phyloP scores from a whole-genome alignment of 371 early-diverging fungal genomes.

The Mortierella sp. region DNA sequence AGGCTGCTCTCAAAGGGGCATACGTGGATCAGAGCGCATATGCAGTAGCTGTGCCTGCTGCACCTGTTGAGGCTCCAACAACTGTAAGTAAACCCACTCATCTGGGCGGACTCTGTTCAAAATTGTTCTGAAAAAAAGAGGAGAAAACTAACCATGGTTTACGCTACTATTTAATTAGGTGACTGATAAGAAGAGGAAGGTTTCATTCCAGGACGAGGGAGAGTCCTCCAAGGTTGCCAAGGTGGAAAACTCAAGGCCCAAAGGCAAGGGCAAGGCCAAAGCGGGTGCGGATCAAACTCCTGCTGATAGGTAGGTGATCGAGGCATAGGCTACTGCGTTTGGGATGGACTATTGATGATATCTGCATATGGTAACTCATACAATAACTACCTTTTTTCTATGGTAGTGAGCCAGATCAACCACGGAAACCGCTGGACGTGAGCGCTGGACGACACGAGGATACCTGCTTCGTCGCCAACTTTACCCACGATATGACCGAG shows the following conservation, averaged over 20 bases:
- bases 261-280: neutral
- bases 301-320: neutral
- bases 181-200: constrained; percentile 30
- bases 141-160: neutral
- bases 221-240: constrained; percentile 21
- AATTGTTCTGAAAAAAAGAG: neutral
- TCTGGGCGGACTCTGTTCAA: neutral
- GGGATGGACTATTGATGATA: no score
- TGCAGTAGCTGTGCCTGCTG: neutral
- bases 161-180: neutral
- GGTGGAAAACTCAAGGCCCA: neutral
- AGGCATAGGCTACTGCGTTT: neutral
- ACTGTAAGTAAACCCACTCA: neutral
- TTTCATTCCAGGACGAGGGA: constrained; percentile 14
- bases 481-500: constrained; percentile 24
- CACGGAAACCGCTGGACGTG: constrained; percentile 23
- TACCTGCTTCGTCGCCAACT: constrained; percentile 50
- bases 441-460: constrained; percentile 41
- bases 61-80: neutral
- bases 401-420: neutral
- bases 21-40: constrained; percentile 2
- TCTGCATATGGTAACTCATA: no score
- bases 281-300: neutral
- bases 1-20: neutral
- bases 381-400: neutral